Conservation (phyloP, 2,329 filamentous ascomycete species). For the Raffaelea deltoideospora region DNA sequence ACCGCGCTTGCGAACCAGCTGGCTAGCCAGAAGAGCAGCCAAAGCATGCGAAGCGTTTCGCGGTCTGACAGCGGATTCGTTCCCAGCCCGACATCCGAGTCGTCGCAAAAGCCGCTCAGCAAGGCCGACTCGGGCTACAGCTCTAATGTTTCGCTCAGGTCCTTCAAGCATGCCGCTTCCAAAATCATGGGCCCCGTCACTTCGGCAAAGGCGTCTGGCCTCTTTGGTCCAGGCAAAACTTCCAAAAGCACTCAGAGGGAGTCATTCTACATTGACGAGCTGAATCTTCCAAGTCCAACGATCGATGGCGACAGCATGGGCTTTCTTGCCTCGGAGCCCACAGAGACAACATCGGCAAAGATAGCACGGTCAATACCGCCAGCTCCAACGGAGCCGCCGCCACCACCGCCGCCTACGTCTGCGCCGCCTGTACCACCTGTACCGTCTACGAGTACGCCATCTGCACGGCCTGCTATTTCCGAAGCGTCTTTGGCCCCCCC, state of each 20-base stretch:
- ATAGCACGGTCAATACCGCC: background rate
- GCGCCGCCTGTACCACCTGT: background rate
- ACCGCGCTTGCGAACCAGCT: background rate
- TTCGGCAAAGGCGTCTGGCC: constrained; percentile 9
- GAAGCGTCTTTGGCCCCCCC: no score
- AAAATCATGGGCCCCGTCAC: constrained; percentile 15
- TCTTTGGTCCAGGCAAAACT: no score
- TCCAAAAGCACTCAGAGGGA: background rate
- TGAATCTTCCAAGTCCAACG: constrained; percentile 5
- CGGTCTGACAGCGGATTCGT: constrained; percentile 35
- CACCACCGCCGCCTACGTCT: background rate
- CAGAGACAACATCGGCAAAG: background rate
- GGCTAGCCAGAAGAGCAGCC: constrained; percentile 1
- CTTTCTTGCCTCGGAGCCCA: no score
- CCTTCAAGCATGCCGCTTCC: constrained; percentile 22
- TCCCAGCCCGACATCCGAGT: constrained; percentile 28
- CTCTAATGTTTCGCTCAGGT: constrained; percentile 42
- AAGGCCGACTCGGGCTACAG: constrained; percentile 48
- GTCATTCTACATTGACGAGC: constrained; percentile 8
- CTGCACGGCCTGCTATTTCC: no score
- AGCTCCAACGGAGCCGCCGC: no score
- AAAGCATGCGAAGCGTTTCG: constrained; percentile 12
- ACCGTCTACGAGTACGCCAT: background rate
- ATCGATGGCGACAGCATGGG: background rate
- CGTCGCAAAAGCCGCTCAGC: constrained; percentile 28